Base-by-base conservation (phyloP, 1,284 basidiomycete species). In the Tilletia setariae region DNA sequence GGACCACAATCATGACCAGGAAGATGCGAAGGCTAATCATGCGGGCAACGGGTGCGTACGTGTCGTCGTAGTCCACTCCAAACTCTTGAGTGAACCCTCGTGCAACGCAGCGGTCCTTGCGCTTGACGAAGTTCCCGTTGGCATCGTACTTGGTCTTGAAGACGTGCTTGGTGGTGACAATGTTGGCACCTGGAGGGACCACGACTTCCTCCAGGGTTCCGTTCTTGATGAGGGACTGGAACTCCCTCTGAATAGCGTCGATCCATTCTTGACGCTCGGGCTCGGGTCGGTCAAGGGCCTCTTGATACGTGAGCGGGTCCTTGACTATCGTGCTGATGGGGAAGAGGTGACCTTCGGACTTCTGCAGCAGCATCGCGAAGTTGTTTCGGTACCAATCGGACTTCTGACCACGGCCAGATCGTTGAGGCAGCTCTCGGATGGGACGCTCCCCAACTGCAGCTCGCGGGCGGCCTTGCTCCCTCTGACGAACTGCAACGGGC, bases 61-160 rank as follows among this genome's bases (percentile, higher is more conserved):
- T 86, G 42, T 86, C 77, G 23, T 83, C 79, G 69, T 84, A 87
- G 68, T 87, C 84, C 0, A 85, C 59, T 0, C 85, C 83, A 1
- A 76, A 75, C 0, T 77, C 68, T 72, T 87, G 86, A 0, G 75
- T 75, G 76, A 85, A 86, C 1, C 86, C 86, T 51, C 83, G 79
- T 0, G 84, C 85, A 0, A 86, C 83, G 0, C 86, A 77, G 0
- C 79, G 65, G 0, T n/a, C n/a, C n/a, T n/a, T n/a, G n/a, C n/a
- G n/a, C n/a, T n/a, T n/a, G n/a, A n/a, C n/a, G n/a, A n/a, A n/a
- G 0, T 78, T 64, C 0, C 85, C 83, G 2, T 78, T 30, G 1
- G 74, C 75, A 28, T 85, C 78, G 16, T 71, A 19, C 19, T 49
- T 49, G 7, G 47, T 49, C 47, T 49, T 49, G 47, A 4, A 49